These are phyloP conservation scores for Aureobasidium sp. DNA, from an alignment of 2,329 filamentous ascomycete species.

Conservation along the genomic window DNA sequence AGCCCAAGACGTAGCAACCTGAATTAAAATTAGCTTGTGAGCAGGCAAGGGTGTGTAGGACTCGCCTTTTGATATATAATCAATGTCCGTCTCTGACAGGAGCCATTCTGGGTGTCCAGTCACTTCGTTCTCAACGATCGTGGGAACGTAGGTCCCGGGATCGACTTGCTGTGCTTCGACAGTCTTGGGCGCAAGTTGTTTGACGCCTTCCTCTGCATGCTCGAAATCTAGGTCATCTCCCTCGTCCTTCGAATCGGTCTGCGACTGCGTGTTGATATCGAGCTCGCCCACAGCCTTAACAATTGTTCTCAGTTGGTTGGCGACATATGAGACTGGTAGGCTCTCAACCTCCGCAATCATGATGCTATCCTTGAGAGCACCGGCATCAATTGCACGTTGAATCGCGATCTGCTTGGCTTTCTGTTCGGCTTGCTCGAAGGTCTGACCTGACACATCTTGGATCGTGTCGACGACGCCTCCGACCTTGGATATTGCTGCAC, in stretches of 20 bases:
- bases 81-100: conserved; percentile 49
- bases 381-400: conserved; percentile 27
- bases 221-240: conserved; percentile 15
- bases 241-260: conserved; percentile 9
- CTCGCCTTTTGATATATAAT: conserved; percentile 43
- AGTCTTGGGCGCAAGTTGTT: neutral
- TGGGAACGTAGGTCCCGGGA: conserved; percentile 37
- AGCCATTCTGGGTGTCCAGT: conserved; percentile 45
- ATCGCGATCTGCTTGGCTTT: conserved; percentile 30
- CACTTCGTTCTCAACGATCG: conserved; percentile 28
- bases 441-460: conserved; percentile 35
- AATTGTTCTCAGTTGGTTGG: conserved; percentile 25
- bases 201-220: conserved; percentile 11
- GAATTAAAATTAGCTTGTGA: neutral
- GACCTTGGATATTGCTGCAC: conserved; percentile 50
- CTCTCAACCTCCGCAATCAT: conserved; percentile 40
- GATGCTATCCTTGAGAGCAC: conserved; percentile 30
- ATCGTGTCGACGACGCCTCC: conserved; percentile 46
- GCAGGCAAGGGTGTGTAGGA: neutral
- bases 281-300: conserved; percentile 26
- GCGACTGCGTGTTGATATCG: conserved; percentile 17
- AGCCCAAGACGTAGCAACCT: conserved; percentile 53
- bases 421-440: conserved; percentile 30
- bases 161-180: conserved; percentile 13
- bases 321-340: conserved; percentile 27